These are phyloP conservation scores for Candida chauliodis DNA, from an alignment of 805 yeast genomes.

Conservation along the genomic window DNA sequence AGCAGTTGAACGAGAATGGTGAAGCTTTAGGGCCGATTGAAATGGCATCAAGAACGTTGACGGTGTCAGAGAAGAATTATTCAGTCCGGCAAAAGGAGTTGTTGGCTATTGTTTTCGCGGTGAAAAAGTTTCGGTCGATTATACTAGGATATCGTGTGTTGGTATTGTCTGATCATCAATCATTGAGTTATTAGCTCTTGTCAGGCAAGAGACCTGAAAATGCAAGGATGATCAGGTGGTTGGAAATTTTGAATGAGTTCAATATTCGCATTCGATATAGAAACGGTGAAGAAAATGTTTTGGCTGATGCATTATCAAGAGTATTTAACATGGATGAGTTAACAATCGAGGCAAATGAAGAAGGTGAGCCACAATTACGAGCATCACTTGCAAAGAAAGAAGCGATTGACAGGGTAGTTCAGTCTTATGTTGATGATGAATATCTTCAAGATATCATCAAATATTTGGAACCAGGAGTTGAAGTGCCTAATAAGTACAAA, in stretches of 20 bases:
- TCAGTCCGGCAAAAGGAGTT: conserved; percentile 5
- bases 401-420: no score
- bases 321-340: no score
- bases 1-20: background rate
- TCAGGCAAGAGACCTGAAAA: conserved; percentile 1
- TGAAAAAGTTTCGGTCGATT: conserved; percentile 1
- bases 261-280: background rate
- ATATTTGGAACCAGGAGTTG: no score
- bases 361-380: no score
- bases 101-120: background rate
- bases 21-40: background rate
- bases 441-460: no score
- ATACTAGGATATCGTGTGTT: background rate
- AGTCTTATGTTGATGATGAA: no score
- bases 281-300: conserved; percentile 1
- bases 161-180: conserved; percentile 4
- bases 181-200: background rate
- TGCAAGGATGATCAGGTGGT: conserved; percentile 2
- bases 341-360: no score
- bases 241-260: background rate
- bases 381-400: no score
- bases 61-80: background rate
- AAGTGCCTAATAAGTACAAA: no score
- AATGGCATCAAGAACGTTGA: conserved; percentile 1
- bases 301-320: conserved; percentile 6